These are phyloP conservation scores for Starmera dryadoides DNA, from an alignment of 805 yeast genomes.

Conservation along the genomic window DNA sequence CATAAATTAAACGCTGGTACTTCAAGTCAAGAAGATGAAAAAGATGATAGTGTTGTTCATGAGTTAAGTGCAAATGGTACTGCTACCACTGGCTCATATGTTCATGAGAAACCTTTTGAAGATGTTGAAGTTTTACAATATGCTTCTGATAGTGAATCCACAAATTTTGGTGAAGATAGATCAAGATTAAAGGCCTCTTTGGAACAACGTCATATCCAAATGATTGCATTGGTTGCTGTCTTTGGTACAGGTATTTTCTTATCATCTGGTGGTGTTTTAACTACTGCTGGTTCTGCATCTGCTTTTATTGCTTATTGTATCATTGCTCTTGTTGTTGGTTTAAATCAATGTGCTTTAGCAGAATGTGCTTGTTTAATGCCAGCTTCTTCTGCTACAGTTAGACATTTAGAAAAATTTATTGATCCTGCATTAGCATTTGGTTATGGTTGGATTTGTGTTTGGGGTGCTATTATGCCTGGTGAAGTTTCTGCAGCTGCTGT, in stretches of 20 bases:
- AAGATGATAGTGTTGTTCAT: too few relatives aligned
- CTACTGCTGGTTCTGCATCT: slow-evolving; percentile 27
- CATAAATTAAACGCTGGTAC: too few relatives aligned
- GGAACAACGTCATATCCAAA: slow-evolving; percentile 31
- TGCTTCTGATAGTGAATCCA: slow-evolving; percentile 6
- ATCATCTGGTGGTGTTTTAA: slow-evolving; percentile 29
- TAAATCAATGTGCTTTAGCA: slow-evolving; percentile 31
- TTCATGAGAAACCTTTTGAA: slow-evolving; percentile 16
- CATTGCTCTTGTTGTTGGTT: slow-evolving; percentile 28
- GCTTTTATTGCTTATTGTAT: slow-evolving; percentile 25
- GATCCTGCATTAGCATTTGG: slow-evolving; percentile 40
- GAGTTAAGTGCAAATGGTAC: too few relatives aligned
- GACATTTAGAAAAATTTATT: slow-evolving; percentile 28
- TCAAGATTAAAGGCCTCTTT: slow-evolving; percentile 4
- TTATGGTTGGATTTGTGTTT: slow-evolving; percentile 35
- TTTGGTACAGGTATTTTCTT: slow-evolving; percentile 35
- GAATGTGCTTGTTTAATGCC: slow-evolving; percentile 31
- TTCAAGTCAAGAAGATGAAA: too few relatives aligned
- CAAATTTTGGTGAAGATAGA: slow-evolving; percentile 7
- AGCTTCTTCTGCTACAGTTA: slow-evolving; percentile 26
- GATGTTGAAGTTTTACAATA: slow-evolving; percentile 14
- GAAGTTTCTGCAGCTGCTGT: slow-evolving; percentile 40
- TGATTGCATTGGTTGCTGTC: slow-evolving; percentile 42
- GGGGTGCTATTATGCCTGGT: slow-evolving; percentile 34
- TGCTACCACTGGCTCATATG: too few relatives aligned